Percentiles rank a stretch among this genome's conserved stretches.
phyloP scores from a whole-genome alignment of 345 rosid genomes.

The Salix udensis region DNA sequence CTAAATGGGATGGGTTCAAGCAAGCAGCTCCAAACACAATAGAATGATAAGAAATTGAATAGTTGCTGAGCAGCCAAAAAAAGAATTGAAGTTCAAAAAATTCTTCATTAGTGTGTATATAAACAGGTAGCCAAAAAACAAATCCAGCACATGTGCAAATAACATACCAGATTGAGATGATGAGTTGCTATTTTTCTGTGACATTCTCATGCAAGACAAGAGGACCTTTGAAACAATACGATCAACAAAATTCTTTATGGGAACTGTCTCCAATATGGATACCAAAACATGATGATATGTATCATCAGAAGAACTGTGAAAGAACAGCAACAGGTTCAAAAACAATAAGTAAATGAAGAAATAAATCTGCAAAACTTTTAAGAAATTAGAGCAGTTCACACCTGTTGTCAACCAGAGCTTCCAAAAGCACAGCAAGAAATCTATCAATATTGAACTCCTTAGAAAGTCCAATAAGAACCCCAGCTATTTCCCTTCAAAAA shows the following conservation, averaged over 20 bases:
- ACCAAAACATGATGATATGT: constrained; percentile 42
- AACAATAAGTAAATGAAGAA: constrained; percentile 7
- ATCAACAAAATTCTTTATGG: constrained; percentile 48
- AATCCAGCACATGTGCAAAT: not conserved
- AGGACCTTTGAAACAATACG: constrained; percentile 58
- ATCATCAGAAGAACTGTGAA: constrained; percentile 65
- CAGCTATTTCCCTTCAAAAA: constrained; percentile 54
- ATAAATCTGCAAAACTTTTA: not conserved
- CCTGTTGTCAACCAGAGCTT: constrained; percentile 66
- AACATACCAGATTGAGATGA: constrained; percentile 52
- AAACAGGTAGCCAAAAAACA: no score
- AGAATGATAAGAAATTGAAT: no score
- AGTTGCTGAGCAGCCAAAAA: no score
- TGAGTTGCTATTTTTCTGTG: constrained; percentile 40
- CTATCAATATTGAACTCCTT: constrained; percentile 69
- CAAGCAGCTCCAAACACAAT: no score
- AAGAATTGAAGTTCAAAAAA: no score
- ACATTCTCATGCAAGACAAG: constrained; percentile 53
- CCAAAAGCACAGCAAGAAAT: constrained; percentile 62
- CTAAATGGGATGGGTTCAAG: no score
- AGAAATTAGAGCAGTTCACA: constrained; percentile 26
- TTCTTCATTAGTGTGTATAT: no score
- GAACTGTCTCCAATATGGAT: constrained; percentile 64
- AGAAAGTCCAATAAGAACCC: constrained; percentile 58
- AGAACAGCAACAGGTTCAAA: constrained; percentile 20